Evolutionary conservation across 1,284 basidiomycete genomes (phyloP).

Genomic region (Mycena sp.): DNA sequence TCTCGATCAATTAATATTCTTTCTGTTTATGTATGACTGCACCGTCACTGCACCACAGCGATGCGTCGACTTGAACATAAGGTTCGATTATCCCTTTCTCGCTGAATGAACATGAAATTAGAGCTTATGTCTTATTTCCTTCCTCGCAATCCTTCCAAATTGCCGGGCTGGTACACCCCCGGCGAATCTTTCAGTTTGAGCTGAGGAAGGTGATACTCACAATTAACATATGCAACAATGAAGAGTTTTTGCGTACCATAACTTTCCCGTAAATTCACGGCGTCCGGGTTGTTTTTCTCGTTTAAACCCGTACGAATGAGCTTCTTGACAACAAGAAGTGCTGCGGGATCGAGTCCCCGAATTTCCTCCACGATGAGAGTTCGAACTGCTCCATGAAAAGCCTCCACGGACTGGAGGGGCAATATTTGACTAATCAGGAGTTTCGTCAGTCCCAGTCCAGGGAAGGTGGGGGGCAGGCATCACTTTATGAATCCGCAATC

Average conservation of each 20-base stretch:
- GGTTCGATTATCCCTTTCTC: no score
- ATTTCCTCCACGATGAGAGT: constrained; percentile 59
- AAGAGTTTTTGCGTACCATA: constrained; percentile 51
- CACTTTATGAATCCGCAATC: constrained; percentile 75
- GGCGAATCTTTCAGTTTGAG: constrained; percentile 65
- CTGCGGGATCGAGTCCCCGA: constrained; percentile 61
- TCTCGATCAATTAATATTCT: no score
- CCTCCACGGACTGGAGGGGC: constrained; percentile 57
- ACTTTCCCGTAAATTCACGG: constrained; percentile 73
- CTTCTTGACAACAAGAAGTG: constrained; percentile 61
- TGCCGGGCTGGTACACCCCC: constrained; percentile 62
- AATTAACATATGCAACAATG: not conserved
- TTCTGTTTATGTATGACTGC: no score
- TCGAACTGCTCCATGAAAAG: constrained; percentile 64
- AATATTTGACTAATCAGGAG: constrained; percentile 62
- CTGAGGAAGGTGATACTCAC: constrained; percentile 32
- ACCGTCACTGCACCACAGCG: no score
- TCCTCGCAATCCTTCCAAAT: constrained; percentile 67
- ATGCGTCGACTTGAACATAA: no score
- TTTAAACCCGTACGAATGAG: constrained; percentile 64
- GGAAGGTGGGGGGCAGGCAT: constrained; percentile 19
- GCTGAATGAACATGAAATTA: constrained; percentile 53
- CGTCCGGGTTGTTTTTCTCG: constrained; percentile 73
- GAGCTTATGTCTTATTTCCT: constrained; percentile 38
- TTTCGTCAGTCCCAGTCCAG: not conserved